These are phyloP conservation scores for Sugiyamaella qingdaonensis DNA, from an alignment of 805 yeast species.

Conservation along the genomic window DNA sequence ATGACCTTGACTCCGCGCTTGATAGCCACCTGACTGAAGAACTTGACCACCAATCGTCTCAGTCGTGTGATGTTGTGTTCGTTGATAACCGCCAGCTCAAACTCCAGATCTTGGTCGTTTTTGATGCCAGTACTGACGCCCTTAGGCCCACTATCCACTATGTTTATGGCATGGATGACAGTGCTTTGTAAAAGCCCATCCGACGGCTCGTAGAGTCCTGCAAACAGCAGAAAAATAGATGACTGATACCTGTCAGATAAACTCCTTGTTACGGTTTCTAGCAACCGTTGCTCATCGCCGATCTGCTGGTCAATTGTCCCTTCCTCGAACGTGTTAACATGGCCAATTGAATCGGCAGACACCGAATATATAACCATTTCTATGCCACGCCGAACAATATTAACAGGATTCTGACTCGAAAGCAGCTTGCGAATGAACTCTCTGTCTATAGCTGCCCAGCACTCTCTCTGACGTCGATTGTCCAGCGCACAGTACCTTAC, in stretches of 20 bases:
- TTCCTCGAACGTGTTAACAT: slow-evolving; percentile 1
- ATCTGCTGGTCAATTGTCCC: background rate
- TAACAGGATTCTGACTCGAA: slow-evolving; percentile 3
- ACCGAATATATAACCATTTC: slow-evolving; percentile 4
- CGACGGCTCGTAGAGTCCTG: slow-evolving; percentile 1
- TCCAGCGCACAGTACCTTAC: background rate
- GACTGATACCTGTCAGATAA: background rate
- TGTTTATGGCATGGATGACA: background rate
- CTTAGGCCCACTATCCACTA: background rate
- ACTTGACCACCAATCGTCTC: slow-evolving; percentile 5
- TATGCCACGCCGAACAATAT: slow-evolving; percentile 1
- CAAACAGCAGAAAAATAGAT: slow-evolving; percentile 2
- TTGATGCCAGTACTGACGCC: background rate
- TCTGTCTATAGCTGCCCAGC: slow-evolving; percentile 1
- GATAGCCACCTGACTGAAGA: slow-evolving; percentile 3
- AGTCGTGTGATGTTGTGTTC: background rate
- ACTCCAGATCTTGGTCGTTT: slow-evolving; percentile 7
- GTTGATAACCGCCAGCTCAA: slow-evolving; percentile 4
- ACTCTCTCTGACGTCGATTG: background rate
- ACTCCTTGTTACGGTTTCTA: background rate
- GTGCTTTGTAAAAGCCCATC: background rate
- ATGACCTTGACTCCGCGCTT: slow-evolving; percentile 7
- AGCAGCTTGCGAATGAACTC: slow-evolving; percentile 1
- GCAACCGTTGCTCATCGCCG: slow-evolving; percentile 1
- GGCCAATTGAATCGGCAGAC: slow-evolving; percentile 10